phyloP scores from a whole-genome alignment of 768 basidiomycete species.

The Zangia roseola region DNA sequence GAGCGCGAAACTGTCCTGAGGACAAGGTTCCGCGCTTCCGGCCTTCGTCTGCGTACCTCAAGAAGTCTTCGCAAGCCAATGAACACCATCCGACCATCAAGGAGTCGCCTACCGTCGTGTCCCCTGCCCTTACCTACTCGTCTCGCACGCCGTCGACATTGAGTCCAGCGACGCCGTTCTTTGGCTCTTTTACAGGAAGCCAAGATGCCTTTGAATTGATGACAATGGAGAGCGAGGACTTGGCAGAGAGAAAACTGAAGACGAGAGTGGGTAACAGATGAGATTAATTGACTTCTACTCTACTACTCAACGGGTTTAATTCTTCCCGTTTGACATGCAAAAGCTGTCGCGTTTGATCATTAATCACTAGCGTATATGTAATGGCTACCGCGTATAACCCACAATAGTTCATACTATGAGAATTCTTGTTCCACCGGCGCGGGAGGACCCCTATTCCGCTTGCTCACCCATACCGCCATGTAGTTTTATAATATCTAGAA shows the following conservation, averaged over 20 bases:
- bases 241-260: constrained; percentile 25
- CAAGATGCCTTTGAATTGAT: constrained; percentile 32
- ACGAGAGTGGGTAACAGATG: constrained; percentile 16
- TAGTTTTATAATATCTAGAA: too few species aligned
- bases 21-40: constrained; percentile 7
- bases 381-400: background rate
- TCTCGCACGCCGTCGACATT: constrained; percentile 61
- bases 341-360: constrained; percentile 7
- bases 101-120: constrained; percentile 56
- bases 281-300: background rate
- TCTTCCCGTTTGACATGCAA: constrained; percentile 9
- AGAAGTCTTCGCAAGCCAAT: constrained; percentile 9
- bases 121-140: constrained; percentile 69
- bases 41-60: constrained; percentile 8
- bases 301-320: background rate
- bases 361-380: constrained; percentile 4
- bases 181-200: constrained; percentile 49
- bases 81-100: constrained; percentile 20
- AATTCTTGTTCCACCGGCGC: too few species aligned
- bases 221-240: constrained; percentile 22
- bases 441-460: too few species aligned
- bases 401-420: constrained; percentile 3
- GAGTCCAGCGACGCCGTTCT: constrained; percentile 72
- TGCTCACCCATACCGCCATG: too few species aligned
- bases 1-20: constrained; percentile 1